Conservation (phyloP, 2,329 filamentous ascomycete genomes). For the Chalaropsis ovoidea region DNA sequence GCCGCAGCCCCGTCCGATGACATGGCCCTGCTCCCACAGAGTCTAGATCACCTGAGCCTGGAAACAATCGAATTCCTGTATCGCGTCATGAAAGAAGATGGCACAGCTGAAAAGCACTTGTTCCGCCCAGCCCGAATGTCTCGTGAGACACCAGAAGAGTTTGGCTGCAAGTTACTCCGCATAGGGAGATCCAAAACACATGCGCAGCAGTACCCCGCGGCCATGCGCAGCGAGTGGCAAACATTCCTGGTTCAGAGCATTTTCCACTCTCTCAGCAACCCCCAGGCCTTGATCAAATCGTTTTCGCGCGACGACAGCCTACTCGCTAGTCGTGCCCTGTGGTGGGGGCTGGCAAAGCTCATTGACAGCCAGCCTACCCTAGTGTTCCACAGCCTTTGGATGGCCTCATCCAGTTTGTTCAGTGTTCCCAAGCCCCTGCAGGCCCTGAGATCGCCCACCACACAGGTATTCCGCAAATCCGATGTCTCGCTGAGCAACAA, state of each 20-base stretch:
- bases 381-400: slow-evolving; percentile 56
- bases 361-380: slow-evolving; percentile 47
- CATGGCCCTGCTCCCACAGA: slow-evolving; percentile 42
- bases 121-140: slow-evolving; percentile 27
- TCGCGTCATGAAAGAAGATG: slow-evolving; percentile 48
- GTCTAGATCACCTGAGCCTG: slow-evolving; percentile 44
- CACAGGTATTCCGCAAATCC: slow-evolving; percentile 33
- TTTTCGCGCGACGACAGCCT: slow-evolving; percentile 46
- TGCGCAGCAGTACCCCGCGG: slow-evolving; percentile 29
- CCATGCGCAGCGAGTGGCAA: slow-evolving; percentile 43
- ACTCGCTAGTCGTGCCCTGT: slow-evolving; percentile 51
- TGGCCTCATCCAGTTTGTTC: slow-evolving; percentile 49
- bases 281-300: slow-evolving; percentile 44
- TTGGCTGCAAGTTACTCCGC: slow-evolving; percentile 18
- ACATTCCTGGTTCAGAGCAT: slow-evolving; percentile 54
- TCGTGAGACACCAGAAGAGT: slow-evolving; percentile 18
- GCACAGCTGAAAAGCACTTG: slow-evolving; percentile 38
- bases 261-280: slow-evolving; percentile 53
- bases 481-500: slow-evolving; percentile 37
- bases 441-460: slow-evolving; percentile 34
- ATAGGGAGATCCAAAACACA: slow-evolving; percentile 16
- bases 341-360: slow-evolving; percentile 53
- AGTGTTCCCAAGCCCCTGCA: slow-evolving; percentile 42
- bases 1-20: slow-evolving; percentile 6
- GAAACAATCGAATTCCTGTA: slow-evolving; percentile 52